Conservation (phyloP, 2,329 filamentous ascomycete species). For the Xylariaceae sp. region DNA sequence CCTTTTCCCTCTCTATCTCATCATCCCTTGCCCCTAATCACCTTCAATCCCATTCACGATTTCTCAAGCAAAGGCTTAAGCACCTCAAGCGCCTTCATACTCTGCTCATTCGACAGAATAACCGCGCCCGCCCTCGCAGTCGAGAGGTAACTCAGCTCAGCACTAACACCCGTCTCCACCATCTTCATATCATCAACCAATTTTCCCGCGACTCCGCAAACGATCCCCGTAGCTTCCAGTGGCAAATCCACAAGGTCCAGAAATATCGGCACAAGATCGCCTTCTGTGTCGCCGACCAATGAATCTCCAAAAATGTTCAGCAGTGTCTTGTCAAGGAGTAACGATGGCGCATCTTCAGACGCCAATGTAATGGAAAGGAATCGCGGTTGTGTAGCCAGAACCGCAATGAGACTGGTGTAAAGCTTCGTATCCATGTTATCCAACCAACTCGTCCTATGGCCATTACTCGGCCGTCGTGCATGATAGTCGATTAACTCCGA, state of each 20-base stretch:
- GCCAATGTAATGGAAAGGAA: slow-evolving; percentile 74
- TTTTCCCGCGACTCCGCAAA: slow-evolving; percentile 85
- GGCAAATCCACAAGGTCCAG: slow-evolving; percentile 78
- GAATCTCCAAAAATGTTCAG: slow-evolving; percentile 66
- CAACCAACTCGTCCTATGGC: slow-evolving; percentile 45
- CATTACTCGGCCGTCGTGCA: slow-evolving; percentile 30
- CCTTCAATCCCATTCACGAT: slow-evolving; percentile 14
- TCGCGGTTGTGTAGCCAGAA: slow-evolving; percentile 56
- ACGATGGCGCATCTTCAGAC: slow-evolving; percentile 67
- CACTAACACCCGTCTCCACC: slow-evolving; percentile 39
- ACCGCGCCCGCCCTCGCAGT: slow-evolving; percentile 87
- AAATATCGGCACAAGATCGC: slow-evolving; percentile 77
- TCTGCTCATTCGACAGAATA: slow-evolving; percentile 72
- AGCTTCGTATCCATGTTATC: slow-evolving; percentile 60
- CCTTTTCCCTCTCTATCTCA: background rate
- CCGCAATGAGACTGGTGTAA: slow-evolving; percentile 60
- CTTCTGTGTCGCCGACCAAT: slow-evolving; percentile 70
- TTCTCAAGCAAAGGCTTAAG: slow-evolving; percentile 51
- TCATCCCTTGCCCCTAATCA: no score
- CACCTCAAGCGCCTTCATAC: slow-evolving; percentile 69
- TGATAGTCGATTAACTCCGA: slow-evolving; percentile 38
- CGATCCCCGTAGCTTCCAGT: slow-evolving; percentile 86
- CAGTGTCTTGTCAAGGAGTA: slow-evolving; percentile 67
- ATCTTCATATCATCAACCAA: slow-evolving; percentile 68
- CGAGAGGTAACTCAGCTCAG: slow-evolving; percentile 86